Percentiles rank a stretch among this genome's conserved stretches.
These are phyloP conservation scores for Suillus placidus DNA, from an alignment of 768 basidiomycete genomes.

Conservation along the genomic window DNA sequence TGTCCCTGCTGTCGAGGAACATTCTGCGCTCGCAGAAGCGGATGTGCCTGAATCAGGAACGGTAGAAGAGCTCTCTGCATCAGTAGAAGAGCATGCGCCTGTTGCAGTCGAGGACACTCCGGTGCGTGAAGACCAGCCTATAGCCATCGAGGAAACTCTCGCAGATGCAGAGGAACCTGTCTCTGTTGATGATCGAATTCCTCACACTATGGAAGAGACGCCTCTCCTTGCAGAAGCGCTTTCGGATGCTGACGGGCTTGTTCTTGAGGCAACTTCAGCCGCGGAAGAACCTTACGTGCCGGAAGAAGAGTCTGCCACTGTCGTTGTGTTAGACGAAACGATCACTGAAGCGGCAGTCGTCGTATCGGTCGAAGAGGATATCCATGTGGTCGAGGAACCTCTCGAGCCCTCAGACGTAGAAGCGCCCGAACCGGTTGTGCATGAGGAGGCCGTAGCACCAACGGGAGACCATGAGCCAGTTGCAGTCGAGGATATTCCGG, in stretches of 20 bases:
- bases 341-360: neutral
- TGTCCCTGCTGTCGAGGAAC: neutral
- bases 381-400: constrained; percentile 3
- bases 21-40: neutral
- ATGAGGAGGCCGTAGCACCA: neutral
- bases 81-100: neutral
- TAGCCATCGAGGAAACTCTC: constrained; percentile 12
- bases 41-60: neutral
- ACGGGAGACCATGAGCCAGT: neutral
- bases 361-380: constrained; percentile 11
- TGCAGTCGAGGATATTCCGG: constrained; percentile 5
- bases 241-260: constrained; percentile 3
- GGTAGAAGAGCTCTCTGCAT: neutral
- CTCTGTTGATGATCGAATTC: neutral
- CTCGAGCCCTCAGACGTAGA: constrained; percentile 6
- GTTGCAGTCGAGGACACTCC: neutral
- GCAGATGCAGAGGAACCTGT: neutral
- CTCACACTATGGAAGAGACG: constrained; percentile 8
- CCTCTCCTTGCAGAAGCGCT: neutral
- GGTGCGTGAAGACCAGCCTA: constrained; percentile 5
- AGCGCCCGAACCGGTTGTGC: neutral
- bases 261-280: constrained; percentile 2
- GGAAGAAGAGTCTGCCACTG: neutral
- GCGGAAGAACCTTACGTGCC: neutral
- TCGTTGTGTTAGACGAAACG: neutral